A percentile compares a stretch with the other conserved stretches of the same genome.
Conservation (phyloP, 78 protist species). For the Dictyostelium firmibasis region DNA sequence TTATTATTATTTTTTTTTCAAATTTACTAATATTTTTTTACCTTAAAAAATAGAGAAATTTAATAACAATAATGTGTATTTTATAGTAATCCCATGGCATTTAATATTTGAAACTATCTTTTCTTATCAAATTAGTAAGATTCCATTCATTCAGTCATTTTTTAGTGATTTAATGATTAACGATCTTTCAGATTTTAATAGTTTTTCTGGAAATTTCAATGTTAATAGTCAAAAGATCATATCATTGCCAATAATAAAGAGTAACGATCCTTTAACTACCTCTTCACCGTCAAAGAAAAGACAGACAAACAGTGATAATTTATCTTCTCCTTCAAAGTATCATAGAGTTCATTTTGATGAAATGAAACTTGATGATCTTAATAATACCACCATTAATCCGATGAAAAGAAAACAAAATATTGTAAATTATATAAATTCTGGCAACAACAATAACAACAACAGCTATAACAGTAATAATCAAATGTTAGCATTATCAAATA, state of each 20-base stretch:
- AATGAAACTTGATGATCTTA: slow-evolving; percentile 10
- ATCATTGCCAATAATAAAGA: neutral
- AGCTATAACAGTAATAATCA: neutral
- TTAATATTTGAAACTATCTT: slow-evolving; percentile 27
- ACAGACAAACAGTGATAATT: neutral
- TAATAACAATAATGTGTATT: neutral
- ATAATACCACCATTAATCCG: neutral
- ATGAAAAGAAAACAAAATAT: neutral
- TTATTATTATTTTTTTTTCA: neutral
- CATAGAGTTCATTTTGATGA: neutral
- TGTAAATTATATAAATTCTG: neutral
- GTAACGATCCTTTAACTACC: too few relatives aligned
- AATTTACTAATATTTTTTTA: neutral
- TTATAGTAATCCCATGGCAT: slow-evolving; percentile 59
- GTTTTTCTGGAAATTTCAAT: neutral
- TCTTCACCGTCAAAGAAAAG: neutral
- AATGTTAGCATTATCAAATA: neutral
- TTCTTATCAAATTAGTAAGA: slow-evolving; percentile 40
- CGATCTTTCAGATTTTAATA: neutral
- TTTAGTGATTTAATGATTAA: neutral
- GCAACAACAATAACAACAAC: neutral
- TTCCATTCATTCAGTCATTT: neutral
- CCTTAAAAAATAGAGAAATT: neutral
- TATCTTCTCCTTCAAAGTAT: neutral
- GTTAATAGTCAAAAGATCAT: neutral